Evolutionary conservation across 2,329 filamentous ascomycete genomes (phyloP), one percentile per base, ranked within the genome.

Genomic region (Curvularia hawaiiensis): DNA sequence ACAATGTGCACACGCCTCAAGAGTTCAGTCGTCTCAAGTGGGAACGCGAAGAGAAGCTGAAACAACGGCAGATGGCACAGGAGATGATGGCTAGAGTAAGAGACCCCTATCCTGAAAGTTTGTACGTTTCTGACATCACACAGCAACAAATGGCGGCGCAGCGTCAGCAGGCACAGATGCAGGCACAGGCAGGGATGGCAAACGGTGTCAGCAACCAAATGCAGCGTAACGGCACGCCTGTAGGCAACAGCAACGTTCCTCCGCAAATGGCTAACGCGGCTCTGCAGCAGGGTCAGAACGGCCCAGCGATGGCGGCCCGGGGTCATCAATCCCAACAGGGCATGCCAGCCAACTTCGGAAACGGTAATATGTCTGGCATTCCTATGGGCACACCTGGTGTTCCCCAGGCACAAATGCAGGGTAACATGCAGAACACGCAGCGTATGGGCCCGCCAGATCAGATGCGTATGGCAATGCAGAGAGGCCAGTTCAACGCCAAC

Each of bases 11-110:
- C 71, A 96, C 93, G 0, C 95, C 95, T 0, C 86, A 91, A 67
- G 92, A 98, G 65, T 97, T 97, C 74, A 97, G 93, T 71, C 84
- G 91, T 51, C 83, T 97, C 71, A 92, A 95, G 66, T 89, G 90
- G 78, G 94, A 98, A 71, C 87, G 91, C 44, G 94, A 98, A 67
- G 83, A 93, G 70, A 85, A 87, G 69, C 70, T 84, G 52, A 70
- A 69, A 50, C 79, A 82, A 56, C 84, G 86, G 74, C 80, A 84
- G 67, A 80, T 85, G 70, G 80, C 84, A 58, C 85, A 86, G 66
- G 85, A 89, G 56, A 77, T 70, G 58, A 82, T 65, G 44, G 66
- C 70, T 66, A 77, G 82, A 70, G 83, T 84, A 77, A 67, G 71
- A 20, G 24, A 63, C 14, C 14, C 22, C 8, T 18, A 12, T 9